phyloP scores from a whole-genome alignment of 495 filamentous ascomycete species.

The Xylaria scruposa region DNA sequence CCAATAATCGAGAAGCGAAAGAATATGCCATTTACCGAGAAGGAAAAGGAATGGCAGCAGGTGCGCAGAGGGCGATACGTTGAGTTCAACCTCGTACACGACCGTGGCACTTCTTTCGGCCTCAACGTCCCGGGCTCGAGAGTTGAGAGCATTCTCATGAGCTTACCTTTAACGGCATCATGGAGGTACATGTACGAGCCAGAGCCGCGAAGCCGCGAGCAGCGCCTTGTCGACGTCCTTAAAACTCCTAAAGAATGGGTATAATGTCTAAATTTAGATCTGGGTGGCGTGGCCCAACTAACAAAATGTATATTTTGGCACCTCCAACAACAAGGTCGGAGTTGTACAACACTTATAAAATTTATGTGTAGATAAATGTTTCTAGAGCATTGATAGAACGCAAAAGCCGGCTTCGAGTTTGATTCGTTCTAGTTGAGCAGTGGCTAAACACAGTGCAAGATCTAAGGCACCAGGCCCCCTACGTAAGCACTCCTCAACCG shows the following conservation, averaged over 20 bases:
- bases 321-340: background rate
- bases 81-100: slow-evolving; percentile 98
- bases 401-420: background rate
- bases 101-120: slow-evolving; percentile 94
- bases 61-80: slow-evolving; percentile 91
- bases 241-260: slow-evolving; percentile 91
- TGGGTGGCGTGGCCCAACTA: background rate
- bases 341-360: background rate
- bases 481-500: slow-evolving; percentile 1
- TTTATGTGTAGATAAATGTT: slow-evolving; percentile 8
- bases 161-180: slow-evolving; percentile 86
- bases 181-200: slow-evolving; percentile 97
- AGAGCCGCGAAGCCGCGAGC: slow-evolving; percentile 74
- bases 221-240: slow-evolving; percentile 80
- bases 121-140: slow-evolving; percentile 90
- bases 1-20: slow-evolving; percentile 88
- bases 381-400: background rate
- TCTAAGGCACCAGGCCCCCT: background rate
- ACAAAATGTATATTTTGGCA: slow-evolving; percentile 7
- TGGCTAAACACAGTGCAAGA: background rate
- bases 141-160: slow-evolving; percentile 97
- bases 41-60: slow-evolving; percentile 96
- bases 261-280: slow-evolving; percentile 45
- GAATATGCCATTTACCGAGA: slow-evolving; percentile 84
- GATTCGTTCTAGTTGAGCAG: background rate